Evolutionary conservation across 106 monocot species (phyloP).

Genomic region (Dactylorhiza incarnata): DNA sequence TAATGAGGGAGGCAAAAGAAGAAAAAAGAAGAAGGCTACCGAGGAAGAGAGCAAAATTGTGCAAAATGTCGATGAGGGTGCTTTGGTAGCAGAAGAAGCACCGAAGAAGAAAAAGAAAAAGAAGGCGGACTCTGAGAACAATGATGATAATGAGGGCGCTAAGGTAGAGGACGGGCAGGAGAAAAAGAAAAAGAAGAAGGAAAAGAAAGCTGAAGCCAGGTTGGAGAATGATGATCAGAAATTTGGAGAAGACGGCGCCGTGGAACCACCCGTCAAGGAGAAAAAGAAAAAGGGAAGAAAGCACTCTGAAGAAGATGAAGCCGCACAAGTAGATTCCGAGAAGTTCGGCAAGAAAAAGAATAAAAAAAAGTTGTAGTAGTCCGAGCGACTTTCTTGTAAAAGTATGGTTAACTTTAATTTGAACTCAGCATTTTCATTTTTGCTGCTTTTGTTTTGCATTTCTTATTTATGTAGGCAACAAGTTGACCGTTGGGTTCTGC

Average conservation of each 20-base stretch:
- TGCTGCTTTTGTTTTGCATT: not conserved
- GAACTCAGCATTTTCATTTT: not conserved
- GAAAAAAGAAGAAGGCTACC: conserved; percentile 22
- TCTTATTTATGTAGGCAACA: not conserved
- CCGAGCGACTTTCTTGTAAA: not conserved
- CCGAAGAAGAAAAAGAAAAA: not conserved
- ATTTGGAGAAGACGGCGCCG: not conserved
- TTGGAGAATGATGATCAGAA: conserved; percentile 4
- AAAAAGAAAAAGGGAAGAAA: conserved; percentile 11
- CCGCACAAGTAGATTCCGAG: not conserved
- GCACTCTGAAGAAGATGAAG: conserved; percentile 3
- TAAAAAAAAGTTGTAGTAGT: conserved; percentile 11
- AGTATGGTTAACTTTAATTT: not conserved
- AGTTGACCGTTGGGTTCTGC: too few species aligned
- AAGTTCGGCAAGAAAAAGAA: conserved; percentile 10
- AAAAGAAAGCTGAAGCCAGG: not conserved
- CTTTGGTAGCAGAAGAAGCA: not conserved
- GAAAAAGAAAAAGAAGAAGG: conserved; percentile 2
- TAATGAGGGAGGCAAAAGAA: conserved; percentile 16
- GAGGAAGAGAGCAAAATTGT: conserved; percentile 10
- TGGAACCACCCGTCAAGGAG: not conserved
- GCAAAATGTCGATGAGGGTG: not conserved
- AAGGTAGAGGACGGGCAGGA: not conserved
- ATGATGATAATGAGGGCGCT: not conserved
- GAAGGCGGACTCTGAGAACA: not conserved